Evolutionary conservation across 2,329 filamentous ascomycete genomes (phyloP).

Genomic region (Claviceps africana): DNA sequence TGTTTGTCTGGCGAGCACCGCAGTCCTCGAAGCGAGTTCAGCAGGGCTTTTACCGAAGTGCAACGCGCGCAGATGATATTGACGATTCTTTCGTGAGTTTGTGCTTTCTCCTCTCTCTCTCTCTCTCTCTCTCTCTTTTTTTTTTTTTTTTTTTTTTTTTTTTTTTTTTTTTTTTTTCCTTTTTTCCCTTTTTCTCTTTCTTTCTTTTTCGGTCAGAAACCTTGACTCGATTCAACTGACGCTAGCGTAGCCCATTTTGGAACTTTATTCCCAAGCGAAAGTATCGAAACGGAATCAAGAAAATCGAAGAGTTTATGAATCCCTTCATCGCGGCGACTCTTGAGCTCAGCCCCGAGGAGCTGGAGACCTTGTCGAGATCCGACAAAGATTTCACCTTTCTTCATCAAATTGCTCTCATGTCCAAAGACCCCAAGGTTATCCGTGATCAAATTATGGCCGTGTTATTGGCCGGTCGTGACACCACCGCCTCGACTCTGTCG

Average conservation of each 20-base stretch:
- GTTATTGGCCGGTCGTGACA: conserved; percentile 74
- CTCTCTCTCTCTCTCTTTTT: no score
- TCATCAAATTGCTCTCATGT: conserved; percentile 70
- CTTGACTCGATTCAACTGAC: not conserved
- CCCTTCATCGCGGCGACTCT: conserved; percentile 66
- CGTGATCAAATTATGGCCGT: conserved; percentile 77
- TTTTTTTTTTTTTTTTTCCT: not conserved
- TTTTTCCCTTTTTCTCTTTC: not conserved
- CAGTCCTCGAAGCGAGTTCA: conserved; percentile 48
- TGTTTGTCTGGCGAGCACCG: not conserved
- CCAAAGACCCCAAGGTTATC: conserved; percentile 55
- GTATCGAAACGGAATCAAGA: conserved; percentile 50
- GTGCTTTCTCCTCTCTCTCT: not conserved
- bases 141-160: no score
- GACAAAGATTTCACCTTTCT: conserved; percentile 72
- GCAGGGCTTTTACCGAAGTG: conserved; percentile 68
- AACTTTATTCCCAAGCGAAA: conserved; percentile 46
- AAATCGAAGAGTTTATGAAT: conserved; percentile 64
- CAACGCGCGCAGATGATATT: conserved; percentile 48
- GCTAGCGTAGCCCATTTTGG: conserved; percentile 42
- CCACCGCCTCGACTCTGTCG: conserved; percentile 67
- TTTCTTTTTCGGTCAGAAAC: not conserved
- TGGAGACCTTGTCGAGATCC: conserved; percentile 52
- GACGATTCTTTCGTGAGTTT: conserved; percentile 9
- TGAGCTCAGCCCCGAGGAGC: conserved; percentile 52